Base-by-base conservation (phyloP, 495 filamentous ascomycete genomes). In the Daldinia decipiens region DNA sequence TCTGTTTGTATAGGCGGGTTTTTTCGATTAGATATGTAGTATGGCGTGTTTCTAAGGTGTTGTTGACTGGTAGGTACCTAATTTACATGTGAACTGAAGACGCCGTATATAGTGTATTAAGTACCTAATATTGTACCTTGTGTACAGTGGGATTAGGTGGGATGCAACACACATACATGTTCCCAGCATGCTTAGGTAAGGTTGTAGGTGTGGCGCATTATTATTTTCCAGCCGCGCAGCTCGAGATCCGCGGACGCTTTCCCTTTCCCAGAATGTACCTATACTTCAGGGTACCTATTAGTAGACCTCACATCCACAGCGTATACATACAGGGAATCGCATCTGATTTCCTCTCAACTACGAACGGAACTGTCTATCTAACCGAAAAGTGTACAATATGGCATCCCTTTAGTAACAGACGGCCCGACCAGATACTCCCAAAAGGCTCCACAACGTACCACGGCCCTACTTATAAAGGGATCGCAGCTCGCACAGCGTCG, bases 131-230 rank as follows among this genome's bases (percentile, higher is more conserved):
- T 9, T 36, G 50, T 52, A 45, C 40, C n/a, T 45, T 45, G 21
- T 45, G 40, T 45, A 19, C n/a, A 45, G 40, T 45, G 17, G 50
- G 47, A 29, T 53, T n/a, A 15, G 50, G 24, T 53, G 50, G 50
- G 27, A 24, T 24, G 21, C 2, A 24, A 24, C n/a, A n/a, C n/a
- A n/a, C n/a, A 53, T 50, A 13, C 38, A 39, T 6, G 38, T 9
- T 39, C 38, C 7, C 13, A n/a, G 5, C 38, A 13, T 39, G 32
- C 32, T 34, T 39, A n/a, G 13, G 13, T 45, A 45, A 45, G 6
- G 43, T 3, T 47, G 19, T 47, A 21, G 19, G 19, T 47, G 17
- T 8, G 17, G 43, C 8, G 39, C 39, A 6, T 15, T 12, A 34
- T 34, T 12, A 47, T 47, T 21, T 19, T 21, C 19, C 43, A 47